Base-by-base conservation (phyloP, 352 stramenopile genomes). In the Globisporangium viniferum region DNA sequence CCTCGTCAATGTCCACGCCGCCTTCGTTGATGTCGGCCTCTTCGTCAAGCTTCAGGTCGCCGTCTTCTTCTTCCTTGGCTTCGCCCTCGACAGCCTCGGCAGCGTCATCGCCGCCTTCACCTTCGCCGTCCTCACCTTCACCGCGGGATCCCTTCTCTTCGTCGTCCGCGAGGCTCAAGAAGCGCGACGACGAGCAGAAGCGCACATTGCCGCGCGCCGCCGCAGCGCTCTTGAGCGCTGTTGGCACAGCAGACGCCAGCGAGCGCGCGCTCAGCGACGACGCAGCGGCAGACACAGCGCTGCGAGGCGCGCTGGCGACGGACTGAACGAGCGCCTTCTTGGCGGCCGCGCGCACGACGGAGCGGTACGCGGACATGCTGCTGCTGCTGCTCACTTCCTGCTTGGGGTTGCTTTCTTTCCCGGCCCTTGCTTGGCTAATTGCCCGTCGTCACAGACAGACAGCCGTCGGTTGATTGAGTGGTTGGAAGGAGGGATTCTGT, bases 111-210 rank as follows among this genome's bases (percentile, higher is more conserved):
- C 44, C 60, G 33, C 66, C 73, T 15, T 78, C 72, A 12, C 75
- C 60, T 1, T 73, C 73, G 35, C n/a, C 49, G 18, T 55, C 51
- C 5, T 46, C 71, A 24, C 73, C 66, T 9, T 75, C 68, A 33
- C 71, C 59, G 6, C 54, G 54, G 29, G 65, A 58, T 22, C 39
- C 22, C 57, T 74, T 73, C 44, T 80, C 66, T 51, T 83, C 79
- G 54, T 90, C 84, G 54, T 93, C 79, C 60, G 78, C 84, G 68
- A 95, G 75, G 36, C 75, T 90, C 69, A 91, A 62, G 72, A 95
- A 95, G 27, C 87, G 84, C 68, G 86, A 94, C 69, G 83, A 86
- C 63, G 75, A 81, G 68, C 74, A 80, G 24, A 66, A 36, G 51
- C 77, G 77, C 63, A 74, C 59, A 27, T 72, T 57, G 49, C 46